Base-by-base conservation (phyloP, 1,284 basidiomycete genomes). In the Cerrena zonata region DNA sequence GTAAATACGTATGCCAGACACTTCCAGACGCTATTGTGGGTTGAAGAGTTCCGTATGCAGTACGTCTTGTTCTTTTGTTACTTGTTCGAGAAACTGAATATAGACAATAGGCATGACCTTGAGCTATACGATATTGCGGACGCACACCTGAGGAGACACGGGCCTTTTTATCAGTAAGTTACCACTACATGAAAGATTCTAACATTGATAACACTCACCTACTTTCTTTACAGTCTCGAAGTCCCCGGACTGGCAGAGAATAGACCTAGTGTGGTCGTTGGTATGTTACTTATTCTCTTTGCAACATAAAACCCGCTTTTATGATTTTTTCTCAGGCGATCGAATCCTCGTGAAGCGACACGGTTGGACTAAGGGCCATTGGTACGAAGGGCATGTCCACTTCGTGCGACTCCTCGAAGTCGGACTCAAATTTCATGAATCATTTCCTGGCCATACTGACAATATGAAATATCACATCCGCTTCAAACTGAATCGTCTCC, bases 241-340 rank as follows among this genome's bases (percentile, higher is more conserved):
- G 81, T 86, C 2, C 79, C 77, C 2, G 83, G 82, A 0, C 65
- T 86, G 1, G 79, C 83, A 0, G 83, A 85, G 61, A 85, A 84
- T 52, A 70, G 80, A 0, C 81, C 80, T 0, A 82, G 80, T 55
- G 80, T 84, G 2, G 66, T 83, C 2, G 67, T 79, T n/a, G 80
- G 82, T 76, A 43, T 58, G 73, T 64, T 24, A 38, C 2, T 10
- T 15, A 34, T 34, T 15, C 30, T 7, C 30, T 7, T 34, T 15
- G 7, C 7, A 7, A 34, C 7, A 2, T 4, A 18, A 18, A 24
- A 2, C 24, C 22, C 39, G 22, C 38, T 45, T 2, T 19, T 46
- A 39, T 15, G 18, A 47, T 1, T 10, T 25, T 11, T 2, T 48
- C 30, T 39, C 47, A 82, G 80, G 80, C 2, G 81, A 83, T 59